Base-by-base conservation (phyloP, 305 asterid genomes). In the Solanum hybrid region DNA sequence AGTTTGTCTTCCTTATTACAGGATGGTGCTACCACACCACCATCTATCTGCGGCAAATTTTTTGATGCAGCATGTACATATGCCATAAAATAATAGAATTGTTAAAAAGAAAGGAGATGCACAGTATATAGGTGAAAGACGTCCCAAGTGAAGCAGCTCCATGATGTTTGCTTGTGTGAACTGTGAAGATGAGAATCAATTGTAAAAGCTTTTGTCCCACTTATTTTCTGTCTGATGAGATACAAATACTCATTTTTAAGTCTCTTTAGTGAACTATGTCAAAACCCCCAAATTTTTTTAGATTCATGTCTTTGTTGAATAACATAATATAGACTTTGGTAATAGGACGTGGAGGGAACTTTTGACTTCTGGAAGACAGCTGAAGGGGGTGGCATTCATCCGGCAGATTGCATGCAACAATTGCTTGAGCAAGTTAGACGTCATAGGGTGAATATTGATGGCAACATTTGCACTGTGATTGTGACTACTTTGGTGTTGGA, bases 401-500 rank as follows among this genome's bases (percentile, higher is more conserved):
- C 97, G 41, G 98, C 97, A 88, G 99, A 95, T 85, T 95, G 99
- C 94, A 95, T 97, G 96, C 98, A 97, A 90, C 97, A 94, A 91
- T 90, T 96, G 98, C 99, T 97, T 41, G 98, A 96, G 94, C 97
- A 96, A 92, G 99, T 97, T 91, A 93, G 99, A 93, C 96, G 93
- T 90, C 99, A 97, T 93, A 91, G 91, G 92, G 98, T 97, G 26
- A 97, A 97, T 91, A 95, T 97, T 87, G 98, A 96, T 90, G 97
- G 99, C 90, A 95, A 97, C 94, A 92, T 96, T 79, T 97, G 96
- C 92, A 95, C 97, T 41, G 97, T 97, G 90, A 95, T 96, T 90
- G 99, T 96, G 84, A 96, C 98, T 85, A 96, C 95, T 89, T 90
- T 95, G 95, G 98, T 97, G 10, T 92, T 97, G 94, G 98, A 96